Conservation (phyloP, 2,329 filamentous ascomycete genomes). For the Phaeoacremonium minimum region DNA sequence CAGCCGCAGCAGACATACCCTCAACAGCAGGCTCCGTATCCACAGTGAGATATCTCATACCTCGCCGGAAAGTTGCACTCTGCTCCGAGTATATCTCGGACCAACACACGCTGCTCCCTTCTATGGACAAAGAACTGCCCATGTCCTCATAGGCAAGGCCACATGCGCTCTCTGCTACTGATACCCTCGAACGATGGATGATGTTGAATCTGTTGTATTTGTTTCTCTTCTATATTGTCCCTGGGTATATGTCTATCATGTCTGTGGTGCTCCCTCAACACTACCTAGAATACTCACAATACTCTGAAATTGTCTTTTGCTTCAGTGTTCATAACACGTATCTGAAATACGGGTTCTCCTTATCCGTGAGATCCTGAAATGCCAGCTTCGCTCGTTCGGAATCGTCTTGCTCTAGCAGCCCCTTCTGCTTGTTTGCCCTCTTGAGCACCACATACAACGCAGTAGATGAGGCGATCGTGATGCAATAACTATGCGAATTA, state of each 20-base stretch:
- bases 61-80: too few species aligned
- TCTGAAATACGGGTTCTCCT: constrained; percentile 62
- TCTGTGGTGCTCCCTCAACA: too few species aligned
- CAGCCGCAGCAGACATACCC: not conserved
- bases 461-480: constrained; percentile 52
- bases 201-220: not conserved
- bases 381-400: constrained; percentile 59
- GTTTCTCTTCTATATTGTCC: not conserved
- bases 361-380: constrained; percentile 66
- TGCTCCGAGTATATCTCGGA: too few species aligned
- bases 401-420: constrained; percentile 46
- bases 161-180: too few species aligned
- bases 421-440: constrained; percentile 52
- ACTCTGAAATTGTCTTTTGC: too few species aligned
- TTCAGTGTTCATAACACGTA: constrained; percentile 46
- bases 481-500: constrained; percentile 7
- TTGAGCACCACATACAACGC: constrained; percentile 55
- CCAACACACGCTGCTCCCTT: too few species aligned
- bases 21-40: constrained; percentile 6
- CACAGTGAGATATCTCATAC: too few species aligned
- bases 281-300: too few species aligned
- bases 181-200: too few species aligned
- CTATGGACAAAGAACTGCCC: too few species aligned
- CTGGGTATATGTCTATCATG: not conserved
- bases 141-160: too few species aligned